Conservation (phyloP, 202 grass and related monocot species). For the Carex sylvatica region DNA sequence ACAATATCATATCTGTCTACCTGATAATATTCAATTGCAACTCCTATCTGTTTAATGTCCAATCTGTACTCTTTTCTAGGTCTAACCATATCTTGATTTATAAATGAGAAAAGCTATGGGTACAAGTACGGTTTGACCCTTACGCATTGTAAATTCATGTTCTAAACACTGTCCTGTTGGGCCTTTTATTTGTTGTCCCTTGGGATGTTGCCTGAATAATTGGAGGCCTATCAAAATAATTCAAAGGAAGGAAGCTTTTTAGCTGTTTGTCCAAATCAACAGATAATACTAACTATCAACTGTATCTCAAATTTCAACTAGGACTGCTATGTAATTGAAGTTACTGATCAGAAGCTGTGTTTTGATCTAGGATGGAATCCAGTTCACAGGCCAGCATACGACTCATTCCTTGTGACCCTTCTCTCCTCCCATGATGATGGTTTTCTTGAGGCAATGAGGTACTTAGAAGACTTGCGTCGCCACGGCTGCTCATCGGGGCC, state of each 20-base stretch:
- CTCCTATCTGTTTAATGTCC: background rate
- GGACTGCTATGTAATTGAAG: background rate
- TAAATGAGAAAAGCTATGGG: background rate
- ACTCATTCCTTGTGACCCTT: conserved; percentile 75
- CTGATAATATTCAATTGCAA: background rate
- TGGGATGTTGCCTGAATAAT: background rate
- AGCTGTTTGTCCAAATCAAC: background rate
- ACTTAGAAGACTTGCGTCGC: conserved; percentile 35
- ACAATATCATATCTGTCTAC: background rate
- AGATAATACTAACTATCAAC: background rate
- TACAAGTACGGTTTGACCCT: background rate
- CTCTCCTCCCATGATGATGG: conserved; percentile 40
- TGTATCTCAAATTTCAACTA: background rate
- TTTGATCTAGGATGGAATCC: conserved; percentile 37
- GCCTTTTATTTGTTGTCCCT: background rate
- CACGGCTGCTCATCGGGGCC: conserved; percentile 50
- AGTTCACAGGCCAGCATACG: conserved; percentile 59
- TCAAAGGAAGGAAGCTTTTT: background rate
- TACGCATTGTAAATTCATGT: background rate
- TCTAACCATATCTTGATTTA: background rate
- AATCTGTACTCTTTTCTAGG: background rate
- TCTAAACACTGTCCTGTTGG: background rate
- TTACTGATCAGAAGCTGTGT: background rate
- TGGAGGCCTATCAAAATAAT: background rate
- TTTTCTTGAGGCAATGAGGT: conserved; percentile 47